Percentiles rank a stretch among this genome's conserved stretches.
phyloP scores from a whole-genome alignment of 176 grass and related monocot genomes.

The Oryza meridionalis region DNA sequence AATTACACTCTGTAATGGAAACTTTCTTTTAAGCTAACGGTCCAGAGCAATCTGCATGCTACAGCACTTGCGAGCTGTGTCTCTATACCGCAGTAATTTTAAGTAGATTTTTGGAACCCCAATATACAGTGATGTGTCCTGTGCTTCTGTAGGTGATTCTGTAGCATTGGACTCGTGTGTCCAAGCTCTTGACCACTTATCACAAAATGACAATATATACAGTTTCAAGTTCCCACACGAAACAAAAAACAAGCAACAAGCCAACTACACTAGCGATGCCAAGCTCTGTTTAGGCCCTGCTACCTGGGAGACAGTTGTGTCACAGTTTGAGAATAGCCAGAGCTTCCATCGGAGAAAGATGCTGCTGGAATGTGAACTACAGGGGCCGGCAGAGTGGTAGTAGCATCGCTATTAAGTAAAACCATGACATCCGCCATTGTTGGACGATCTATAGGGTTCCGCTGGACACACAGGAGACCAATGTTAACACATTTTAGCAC shows the following conservation, averaged over 20 bases:
- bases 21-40: no score
- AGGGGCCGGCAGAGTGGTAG: background rate
- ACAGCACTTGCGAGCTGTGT: no score
- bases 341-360: slow-evolving; percentile 32
- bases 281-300: background rate
- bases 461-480: slow-evolving; percentile 60
- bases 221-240: background rate
- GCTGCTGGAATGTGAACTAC: slow-evolving; percentile 5
- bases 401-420: slow-evolving; percentile 46
- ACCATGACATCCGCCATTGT: slow-evolving; percentile 46
- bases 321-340: background rate
- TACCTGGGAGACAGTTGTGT: background rate
- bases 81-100: no score
- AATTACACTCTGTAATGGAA: no score
- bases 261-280: background rate
- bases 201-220: no score
- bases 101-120: no score
- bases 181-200: no score
- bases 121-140: no score
- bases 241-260: background rate
- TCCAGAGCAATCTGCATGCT: no score
- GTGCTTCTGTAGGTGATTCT: no score
- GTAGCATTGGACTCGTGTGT: no score
- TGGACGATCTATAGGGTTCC: slow-evolving; percentile 47
- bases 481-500: slow-evolving; percentile 47